Evolutionary conservation across 345 rosid species (phyloP), one percentile per base, ranked within the genome.

Genomic region (Gossypium bickii): DNA sequence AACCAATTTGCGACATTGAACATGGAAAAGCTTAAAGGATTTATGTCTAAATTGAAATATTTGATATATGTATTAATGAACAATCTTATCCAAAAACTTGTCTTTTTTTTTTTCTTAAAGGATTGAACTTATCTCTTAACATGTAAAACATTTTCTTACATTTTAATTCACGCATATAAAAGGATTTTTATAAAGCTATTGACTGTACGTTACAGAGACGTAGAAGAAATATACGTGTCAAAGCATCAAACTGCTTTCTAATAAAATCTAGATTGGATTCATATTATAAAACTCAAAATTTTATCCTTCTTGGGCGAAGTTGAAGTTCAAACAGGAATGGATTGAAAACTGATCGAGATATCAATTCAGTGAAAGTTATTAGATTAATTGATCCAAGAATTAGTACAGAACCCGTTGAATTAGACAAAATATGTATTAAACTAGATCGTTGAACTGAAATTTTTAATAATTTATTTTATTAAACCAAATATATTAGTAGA

Each of bases 361-460:
- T 34, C 0, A 34, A 34, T 34, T 34, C 0, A 4, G 7, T 34
- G 1, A 5, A 34, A 34, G 7, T 34, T 34, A 34, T 34, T 34
- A 34, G 1, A 34, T 34, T 5, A 0, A 34, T 34, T 5, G 1
- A 34, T 34, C 0, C 0, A 5, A 34, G 0, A 34, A 34, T 34
- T 34, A 4, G 0, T 34, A 34, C 1, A 0, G 1, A 34, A 34
- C 1, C 1, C 0, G 0, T 34, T 5, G 7, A 34, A 34, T 34
- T 34, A 5, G 41, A 34, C 0, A 34, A 34, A 34, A 34, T 5
- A 34, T 0, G 0, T 0, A 34, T 34, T 5, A 34, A 34, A 34
- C 0, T 34, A 5, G 0, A 34, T 34, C 41, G 7, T 34, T 34
- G 7, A 34, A 5, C 0, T 5, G 0, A 1, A 34, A 0, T 34